Base-by-base conservation (phyloP, 305 asterid species). In the Petunia hybrid region DNA sequence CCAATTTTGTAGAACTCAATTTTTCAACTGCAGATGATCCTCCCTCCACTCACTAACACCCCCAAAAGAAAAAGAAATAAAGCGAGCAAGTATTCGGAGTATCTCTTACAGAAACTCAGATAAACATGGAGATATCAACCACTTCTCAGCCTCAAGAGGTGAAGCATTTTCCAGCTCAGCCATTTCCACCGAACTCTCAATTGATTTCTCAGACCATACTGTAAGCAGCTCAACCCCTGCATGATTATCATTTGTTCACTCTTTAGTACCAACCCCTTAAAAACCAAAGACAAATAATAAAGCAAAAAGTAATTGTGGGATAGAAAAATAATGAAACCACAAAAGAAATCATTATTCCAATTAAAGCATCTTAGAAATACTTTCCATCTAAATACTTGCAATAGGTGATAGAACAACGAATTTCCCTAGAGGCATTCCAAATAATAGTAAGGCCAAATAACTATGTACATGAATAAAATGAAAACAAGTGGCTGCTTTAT, bases 111-210 rank as follows among this genome's bases (percentile, higher is more conserved):
- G 84, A 85, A 88, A 81, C 71, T 80, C 85, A 77, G 97, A 87
- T 80, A 94, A 85, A 81, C 81, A 82, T 82, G 99, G 98, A 85
- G 80, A 57, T 75, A 95, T 86, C 75, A 92, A 89, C 99, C 99
- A 95, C 87, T 88, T 91, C 78, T 92, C 95, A 87, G 99, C 99
- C 83, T 93, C 99, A 75, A 85, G 80, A n/a, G 97, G 92, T 45
- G 97, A 90, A 78, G 90, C 93, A 83, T 93, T 93, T 87, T 94
- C 97, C 85, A 92, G 85, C 88, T 93, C 97, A 82, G 97, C 97
- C 98, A 94, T 94, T 85, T 92, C 95, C 80, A 91, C 81, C 68
- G 98, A 93, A 87, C 93, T 93, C 81, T 84, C 95, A 80, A 94
- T 86, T 65, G 85, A 86, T 86, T 82, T 88, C 89, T 95, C 99